Percentiles rank a stretch among this genome's conserved stretches.
phyloP scores from a whole-genome alignment of 352 stramenopile species.

The Phytopythium aichiense region DNA sequence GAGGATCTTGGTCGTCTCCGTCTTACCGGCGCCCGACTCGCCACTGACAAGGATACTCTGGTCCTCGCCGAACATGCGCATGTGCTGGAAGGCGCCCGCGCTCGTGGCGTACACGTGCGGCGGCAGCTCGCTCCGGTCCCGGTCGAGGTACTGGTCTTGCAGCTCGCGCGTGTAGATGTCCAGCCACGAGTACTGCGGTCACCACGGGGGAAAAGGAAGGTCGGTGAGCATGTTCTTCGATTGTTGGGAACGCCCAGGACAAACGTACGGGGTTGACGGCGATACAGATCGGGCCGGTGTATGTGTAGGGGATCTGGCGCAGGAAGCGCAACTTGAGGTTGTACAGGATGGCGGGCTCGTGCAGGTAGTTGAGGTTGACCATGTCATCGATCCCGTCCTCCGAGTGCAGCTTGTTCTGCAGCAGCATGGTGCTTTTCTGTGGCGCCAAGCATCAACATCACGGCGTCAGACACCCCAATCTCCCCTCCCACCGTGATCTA shows the following conservation, averaged over 20 bases:
- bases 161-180: constrained; percentile 85
- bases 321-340: constrained; percentile 90
- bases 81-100: constrained; percentile 75
- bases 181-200: constrained; percentile 86
- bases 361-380: constrained; percentile 88
- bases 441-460: constrained; percentile 3
- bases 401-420: constrained; percentile 61
- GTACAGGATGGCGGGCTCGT: constrained; percentile 90
- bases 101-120: constrained; percentile 84
- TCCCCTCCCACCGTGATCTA: not conserved
- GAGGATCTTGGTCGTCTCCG: constrained; percentile 95
- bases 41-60: constrained; percentile 80
- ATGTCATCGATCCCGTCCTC: constrained; percentile 76
- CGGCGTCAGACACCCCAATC: not conserved
- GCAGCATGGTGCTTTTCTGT: constrained; percentile 73
- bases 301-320: constrained; percentile 93
- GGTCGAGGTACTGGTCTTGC: constrained; percentile 75
- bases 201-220: not conserved
- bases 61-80: constrained; percentile 77
- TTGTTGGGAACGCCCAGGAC: too few relatives aligned
- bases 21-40: constrained; percentile 93
- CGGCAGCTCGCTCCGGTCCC: constrained; percentile 62
- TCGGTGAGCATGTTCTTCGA: too few relatives aligned
- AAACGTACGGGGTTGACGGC: constrained; percentile 94
- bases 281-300: constrained; percentile 96